phyloP scores from a whole-genome alignment of 345 rosid species.

The Eutrema yunnanense region DNA sequence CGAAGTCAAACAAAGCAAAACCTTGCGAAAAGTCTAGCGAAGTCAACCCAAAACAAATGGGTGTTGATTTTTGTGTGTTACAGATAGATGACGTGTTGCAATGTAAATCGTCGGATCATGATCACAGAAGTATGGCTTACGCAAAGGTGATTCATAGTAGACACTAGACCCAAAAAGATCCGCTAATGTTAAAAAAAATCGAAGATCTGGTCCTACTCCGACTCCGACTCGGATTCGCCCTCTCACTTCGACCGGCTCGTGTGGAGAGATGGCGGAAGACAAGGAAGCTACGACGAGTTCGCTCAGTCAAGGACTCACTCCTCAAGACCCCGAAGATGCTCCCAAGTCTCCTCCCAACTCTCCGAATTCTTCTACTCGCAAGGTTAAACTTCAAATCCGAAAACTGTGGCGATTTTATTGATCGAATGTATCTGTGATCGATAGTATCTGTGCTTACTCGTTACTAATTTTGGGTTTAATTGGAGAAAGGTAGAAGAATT shows the following conservation, averaged over 20 bases:
- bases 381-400: constrained; percentile 36
- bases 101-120: neutral
- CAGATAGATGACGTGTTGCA: neutral
- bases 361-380: constrained; percentile 74
- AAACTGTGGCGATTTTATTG: neutral
- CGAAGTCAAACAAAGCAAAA: no score
- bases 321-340: constrained; percentile 46
- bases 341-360: constrained; percentile 61
- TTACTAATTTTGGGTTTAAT: neutral
- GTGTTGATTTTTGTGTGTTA: no score
- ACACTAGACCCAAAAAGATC: neutral
- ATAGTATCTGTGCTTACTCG: neutral
- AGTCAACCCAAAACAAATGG: no score
- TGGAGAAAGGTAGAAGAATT: neutral
- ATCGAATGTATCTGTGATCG: neutral
- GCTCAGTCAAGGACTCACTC: constrained; percentile 50
- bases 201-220: constrained; percentile 5
- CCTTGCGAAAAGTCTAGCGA: no score
- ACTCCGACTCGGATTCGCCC: neutral
- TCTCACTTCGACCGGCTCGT: neutral
- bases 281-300: constrained; percentile 49
- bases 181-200: neutral
- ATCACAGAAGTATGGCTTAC: neutral
- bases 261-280: constrained; percentile 41
- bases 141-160: neutral